Conservation (phyloP, 164 flowering plant species). For the Sextonia rubra region DNA sequence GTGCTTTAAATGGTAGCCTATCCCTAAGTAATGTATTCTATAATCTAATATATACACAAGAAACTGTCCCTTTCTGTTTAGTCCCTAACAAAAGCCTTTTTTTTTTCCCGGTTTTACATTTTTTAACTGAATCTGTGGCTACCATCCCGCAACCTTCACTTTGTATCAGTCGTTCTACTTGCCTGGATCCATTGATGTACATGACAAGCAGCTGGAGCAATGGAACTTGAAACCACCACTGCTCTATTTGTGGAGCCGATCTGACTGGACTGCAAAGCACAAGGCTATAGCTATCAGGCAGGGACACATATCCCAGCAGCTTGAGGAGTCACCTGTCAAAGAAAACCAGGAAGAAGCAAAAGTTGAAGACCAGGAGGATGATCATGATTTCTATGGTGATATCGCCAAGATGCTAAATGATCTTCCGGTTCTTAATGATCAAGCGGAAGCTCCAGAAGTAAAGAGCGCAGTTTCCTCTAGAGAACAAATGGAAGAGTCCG, state of each 20-base stretch:
- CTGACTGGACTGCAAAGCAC: constrained; percentile 57
- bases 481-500: constrained; percentile 13
- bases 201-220: constrained; percentile 64
- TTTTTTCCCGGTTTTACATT: too few species aligned
- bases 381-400: constrained; percentile 22
- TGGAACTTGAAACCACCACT: constrained; percentile 66
- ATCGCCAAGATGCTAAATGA: constrained; percentile 22
- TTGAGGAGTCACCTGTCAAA: neutral
- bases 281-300: constrained; percentile 50
- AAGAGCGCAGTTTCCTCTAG: neutral
- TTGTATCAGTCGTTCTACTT: constrained; percentile 71
- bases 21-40: too few species aligned
- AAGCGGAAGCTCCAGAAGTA: constrained; percentile 13
- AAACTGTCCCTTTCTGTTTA: neutral
- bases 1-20: too few species aligned
- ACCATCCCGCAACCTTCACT: neutral
- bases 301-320: constrained; percentile 32
- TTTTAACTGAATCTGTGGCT: constrained; percentile 1
- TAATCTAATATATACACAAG: too few species aligned
- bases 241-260: constrained; percentile 85
- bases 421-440: constrained; percentile 18
- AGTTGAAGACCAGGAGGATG: constrained; percentile 6
- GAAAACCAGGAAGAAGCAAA: neutral
- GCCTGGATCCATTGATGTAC: constrained; percentile 71
- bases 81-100: too few species aligned